Evolutionary conservation across 192 early-diverging fungal genomes (phyloP), one percentile per base, ranked within the genome.

Genomic region (Coemansia sp.): DNA sequence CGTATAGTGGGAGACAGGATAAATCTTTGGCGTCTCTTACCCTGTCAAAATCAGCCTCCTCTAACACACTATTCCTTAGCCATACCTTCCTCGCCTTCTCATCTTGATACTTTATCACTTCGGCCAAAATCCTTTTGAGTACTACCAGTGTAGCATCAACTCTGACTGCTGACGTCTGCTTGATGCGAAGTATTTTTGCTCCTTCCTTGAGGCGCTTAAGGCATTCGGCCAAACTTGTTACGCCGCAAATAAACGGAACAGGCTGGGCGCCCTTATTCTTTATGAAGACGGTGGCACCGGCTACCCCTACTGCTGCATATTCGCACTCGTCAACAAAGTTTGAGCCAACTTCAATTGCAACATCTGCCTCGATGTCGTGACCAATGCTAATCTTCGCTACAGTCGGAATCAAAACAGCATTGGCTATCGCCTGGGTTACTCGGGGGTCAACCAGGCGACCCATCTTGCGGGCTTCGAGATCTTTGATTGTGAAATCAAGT

Each of bases 351-450:
- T 33, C 6, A 16, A 64, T 59, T 35, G 69, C 56, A 2, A 48
- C 55, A 13, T 92, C 91, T 21, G 96, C 96, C 77, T 99, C 96
- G 61, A 97, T 90, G 82, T 92, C 88, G 84, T 99, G 96, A 62
- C 96, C 96, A 60, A 96, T 93, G 61, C 93, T 89, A 73, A 95
- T 91, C 73, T 95, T 94, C 64, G 93, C 95, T 90, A 99, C 95
- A 55, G 97, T 95, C 21, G 96, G 96, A 79, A 99, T 94, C 23
- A 93, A 89, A 58, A 97, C 95, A 34, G 93, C 90, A 34, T 74
- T 88, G 73, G 89, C 91, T 72, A 98, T 97, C 64, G 91, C 89
- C 73, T 88, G 91, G 83, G 97, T 96, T 90, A 94, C 93, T 62
- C 86, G 83, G 69, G 95, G 95, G 82, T 98, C 95, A 16, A 91